A percentile compares a stretch with the other conserved stretches of the same genome.
Conservation (phyloP, 257 asterid species). For the Solanum ahanhuiri region DNA sequence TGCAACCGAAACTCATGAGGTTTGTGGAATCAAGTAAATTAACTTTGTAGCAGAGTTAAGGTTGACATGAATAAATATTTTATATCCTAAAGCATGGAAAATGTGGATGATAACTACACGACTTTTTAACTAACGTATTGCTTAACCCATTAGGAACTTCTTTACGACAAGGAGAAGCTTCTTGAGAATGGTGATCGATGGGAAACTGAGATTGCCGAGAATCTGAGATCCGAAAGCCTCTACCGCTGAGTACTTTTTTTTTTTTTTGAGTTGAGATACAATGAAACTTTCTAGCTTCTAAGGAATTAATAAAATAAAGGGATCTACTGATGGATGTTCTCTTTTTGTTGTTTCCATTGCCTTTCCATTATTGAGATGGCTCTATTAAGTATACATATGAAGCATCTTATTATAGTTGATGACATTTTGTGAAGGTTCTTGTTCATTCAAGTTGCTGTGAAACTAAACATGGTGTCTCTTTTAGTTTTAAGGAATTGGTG, state of each 20-base stretch:
- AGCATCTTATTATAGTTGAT: not conserved
- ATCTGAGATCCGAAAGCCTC: conserved; percentile 86
- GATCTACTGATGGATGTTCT: not conserved
- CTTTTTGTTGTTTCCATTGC: not conserved
- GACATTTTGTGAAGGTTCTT: not conserved
- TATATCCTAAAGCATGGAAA: not conserved
- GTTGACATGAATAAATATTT: not conserved
- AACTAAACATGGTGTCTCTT: not conserved
- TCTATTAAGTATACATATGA: not conserved
- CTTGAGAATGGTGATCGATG: conserved; percentile 90
- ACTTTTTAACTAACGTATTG: not conserved
- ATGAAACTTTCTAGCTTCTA: not conserved
- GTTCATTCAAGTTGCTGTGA: not conserved
- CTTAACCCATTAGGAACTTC: conserved; percentile 49
- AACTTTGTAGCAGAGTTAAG: not conserved
- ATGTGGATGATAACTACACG: not conserved
- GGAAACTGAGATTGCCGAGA: conserved; percentile 95
- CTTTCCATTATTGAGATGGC: not conserved
- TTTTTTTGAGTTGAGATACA: not conserved
- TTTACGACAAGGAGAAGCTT: conserved; percentile 92
- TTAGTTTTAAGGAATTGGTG: not conserved
- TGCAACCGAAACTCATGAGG: conserved; percentile 96
- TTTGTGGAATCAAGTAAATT: conserved; percentile 7
- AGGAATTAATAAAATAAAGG: not conserved
- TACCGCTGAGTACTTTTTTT: conserved; percentile 39